A percentile compares a stretch with the other conserved stretches of the same genome.
phyloP scores from a whole-genome alignment of 2,329 filamentous ascomycete genomes.

The Claviceps sp. region DNA sequence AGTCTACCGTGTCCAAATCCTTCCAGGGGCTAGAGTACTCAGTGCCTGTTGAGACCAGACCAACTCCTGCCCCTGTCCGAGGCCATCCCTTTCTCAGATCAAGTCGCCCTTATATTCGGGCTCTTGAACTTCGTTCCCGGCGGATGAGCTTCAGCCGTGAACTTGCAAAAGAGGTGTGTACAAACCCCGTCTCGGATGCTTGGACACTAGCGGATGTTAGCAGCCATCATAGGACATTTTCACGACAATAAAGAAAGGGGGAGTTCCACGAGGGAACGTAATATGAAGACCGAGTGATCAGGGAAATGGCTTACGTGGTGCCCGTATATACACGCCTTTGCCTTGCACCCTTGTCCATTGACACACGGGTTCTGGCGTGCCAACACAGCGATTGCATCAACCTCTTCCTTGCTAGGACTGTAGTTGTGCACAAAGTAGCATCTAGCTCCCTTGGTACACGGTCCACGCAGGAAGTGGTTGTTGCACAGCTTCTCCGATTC shows the following conservation, averaged over 20 bases:
- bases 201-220: slow-evolving; percentile 31
- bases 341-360: slow-evolving; percentile 42
- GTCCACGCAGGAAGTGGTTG: slow-evolving; percentile 45
- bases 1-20: too few relatives aligned
- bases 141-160: slow-evolving; percentile 38
- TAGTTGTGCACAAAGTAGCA: slow-evolving; percentile 47
- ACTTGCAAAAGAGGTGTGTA: slow-evolving; percentile 42
- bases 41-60: too few relatives aligned
- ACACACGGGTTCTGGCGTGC: slow-evolving; percentile 45
- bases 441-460: slow-evolving; percentile 38
- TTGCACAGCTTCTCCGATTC: slow-evolving; percentile 47
- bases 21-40: too few relatives aligned
- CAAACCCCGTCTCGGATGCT: slow-evolving; percentile 38
- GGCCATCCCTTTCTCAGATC: neutral
- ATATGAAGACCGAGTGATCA: neutral
- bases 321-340: slow-evolving; percentile 47
- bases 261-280: neutral
- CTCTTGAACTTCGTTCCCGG: slow-evolving; percentile 40
- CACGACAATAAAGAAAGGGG: too few relatives aligned
- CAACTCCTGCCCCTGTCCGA: too few relatives aligned
- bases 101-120: slow-evolving; percentile 20
- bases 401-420: slow-evolving; percentile 38
- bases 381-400: slow-evolving; percentile 41
- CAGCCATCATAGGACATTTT: neutral
- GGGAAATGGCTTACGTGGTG: slow-evolving; percentile 37